Conservation (phyloP, 768 basidiomycete species). For the Hypholoma sublateritium region DNA sequence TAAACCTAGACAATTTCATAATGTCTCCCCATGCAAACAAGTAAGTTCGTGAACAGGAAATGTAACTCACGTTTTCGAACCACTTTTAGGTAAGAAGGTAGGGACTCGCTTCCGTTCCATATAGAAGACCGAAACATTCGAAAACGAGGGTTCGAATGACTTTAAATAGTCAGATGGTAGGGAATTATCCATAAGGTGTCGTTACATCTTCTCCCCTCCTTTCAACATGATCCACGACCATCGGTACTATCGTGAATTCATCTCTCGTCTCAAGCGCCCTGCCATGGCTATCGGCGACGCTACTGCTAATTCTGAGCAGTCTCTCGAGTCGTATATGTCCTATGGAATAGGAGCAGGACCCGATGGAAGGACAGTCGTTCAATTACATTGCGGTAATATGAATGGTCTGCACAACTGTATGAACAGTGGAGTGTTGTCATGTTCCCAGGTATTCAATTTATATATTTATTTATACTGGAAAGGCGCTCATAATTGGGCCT, state of each 20-base stretch:
- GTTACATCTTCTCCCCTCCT: background rate
- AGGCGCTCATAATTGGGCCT: background rate
- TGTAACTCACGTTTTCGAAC: background rate
- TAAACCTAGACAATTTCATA: too few species aligned
- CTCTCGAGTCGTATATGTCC: constrained; percentile 25
- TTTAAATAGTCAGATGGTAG: background rate
- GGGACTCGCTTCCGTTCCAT: too few species aligned
- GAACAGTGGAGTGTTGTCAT: constrained; percentile 23
- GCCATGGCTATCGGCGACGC: constrained; percentile 14
- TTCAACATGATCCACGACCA: constrained; percentile 19
- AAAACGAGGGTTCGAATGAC: constrained; percentile 2
- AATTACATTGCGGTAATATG: constrained; percentile 23
- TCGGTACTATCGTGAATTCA: constrained; percentile 20
- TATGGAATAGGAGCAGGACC: constrained; percentile 29
- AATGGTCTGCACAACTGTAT: constrained; percentile 10
- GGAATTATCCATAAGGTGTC: background rate
- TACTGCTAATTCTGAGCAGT: background rate
- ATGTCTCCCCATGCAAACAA: too few species aligned
- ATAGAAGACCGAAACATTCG: background rate
- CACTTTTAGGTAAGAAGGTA: background rate
- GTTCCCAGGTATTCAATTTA: constrained; percentile 25
- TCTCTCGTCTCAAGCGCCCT: constrained; percentile 22
- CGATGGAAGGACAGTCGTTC: constrained; percentile 12
- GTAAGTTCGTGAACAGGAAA: too few species aligned
- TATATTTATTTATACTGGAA: background rate